Base-by-base conservation (phyloP, 345 rosid genomes). In the Syzygium jambos region DNA sequence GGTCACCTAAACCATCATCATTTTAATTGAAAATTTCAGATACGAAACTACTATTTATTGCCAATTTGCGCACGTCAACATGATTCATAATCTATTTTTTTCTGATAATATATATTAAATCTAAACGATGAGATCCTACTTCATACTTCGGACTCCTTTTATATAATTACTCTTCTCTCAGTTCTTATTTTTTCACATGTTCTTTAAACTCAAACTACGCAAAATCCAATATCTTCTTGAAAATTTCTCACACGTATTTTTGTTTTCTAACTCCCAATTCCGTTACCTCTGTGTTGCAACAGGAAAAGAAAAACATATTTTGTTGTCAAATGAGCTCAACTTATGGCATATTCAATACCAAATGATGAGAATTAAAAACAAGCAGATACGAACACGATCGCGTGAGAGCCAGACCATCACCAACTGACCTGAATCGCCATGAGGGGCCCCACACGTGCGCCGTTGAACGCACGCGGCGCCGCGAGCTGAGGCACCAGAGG, bases 401-500 rank as follows among this genome's bases (percentile, higher is more conserved):
- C 38, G 21, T 2, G 34, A 63, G 21, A 29, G 77, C 10, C 21
- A 29, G 78, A 16, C 41, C 65, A 55, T 84, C 53, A 16, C 14
- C 54, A 34, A 53, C 54, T 77, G 27, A 87, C 89, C 83, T 93
- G 94, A 13, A 93, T 6, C 14, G 91, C 89, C 29, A 90, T 38
- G 25, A 93, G 43, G 41, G 92, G 88, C 8, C 53, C 56, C 51
- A 51, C 54, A 13, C 46, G 63, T 9, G 55, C 63, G 38, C 77
- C 77, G 19, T 85, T 85, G 41, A 63, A 55, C 25, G 83, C 52
- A 12, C 49, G 23, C 0, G 86, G 14, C 14, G 52, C 78, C 25
- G 78, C 52, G 38, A 91, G 46, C 5, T 68, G 55, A 10, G 94
- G 93, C 38, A 91, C 88, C 65, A 88, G 87, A 56, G 89, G 90